These are phyloP conservation scores for Cylindrodendrum hubeiense DNA, from an alignment of 2,329 filamentous ascomycete species.

Conservation along the genomic window DNA sequence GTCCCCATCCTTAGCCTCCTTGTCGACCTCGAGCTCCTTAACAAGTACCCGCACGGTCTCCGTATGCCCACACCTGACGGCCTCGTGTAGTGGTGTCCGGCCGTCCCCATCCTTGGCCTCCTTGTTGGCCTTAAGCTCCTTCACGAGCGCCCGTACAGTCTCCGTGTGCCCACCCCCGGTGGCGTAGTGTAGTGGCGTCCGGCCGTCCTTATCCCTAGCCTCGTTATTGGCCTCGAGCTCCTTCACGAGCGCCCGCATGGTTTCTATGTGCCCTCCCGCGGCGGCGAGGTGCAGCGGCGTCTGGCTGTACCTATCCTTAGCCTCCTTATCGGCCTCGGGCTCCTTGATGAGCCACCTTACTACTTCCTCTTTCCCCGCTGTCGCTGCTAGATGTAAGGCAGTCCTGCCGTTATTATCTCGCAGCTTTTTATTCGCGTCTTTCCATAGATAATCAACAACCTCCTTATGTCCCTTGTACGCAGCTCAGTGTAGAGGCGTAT, in stretches of 20 bases:
- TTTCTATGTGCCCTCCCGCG: background rate
- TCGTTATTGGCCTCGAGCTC: background rate
- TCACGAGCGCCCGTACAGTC: background rate
- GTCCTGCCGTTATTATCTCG: slow-evolving; percentile 25
- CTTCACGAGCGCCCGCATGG: background rate
- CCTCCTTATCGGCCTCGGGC: background rate
- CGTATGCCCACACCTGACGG: background rate
- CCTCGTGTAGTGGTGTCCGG: background rate
- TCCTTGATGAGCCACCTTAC: background rate
- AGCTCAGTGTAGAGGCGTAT: slow-evolving; percentile 23
- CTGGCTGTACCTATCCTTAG: background rate
- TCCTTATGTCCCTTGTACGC: slow-evolving; percentile 12
- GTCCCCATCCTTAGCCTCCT: background rate
- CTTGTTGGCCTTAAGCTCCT: background rate
- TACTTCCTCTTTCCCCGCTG: background rate
- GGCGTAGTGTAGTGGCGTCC: background rate
- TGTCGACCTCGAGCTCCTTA: background rate
- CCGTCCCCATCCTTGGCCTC: background rate
- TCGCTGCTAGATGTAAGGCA: slow-evolving; percentile 24
- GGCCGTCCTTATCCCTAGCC: background rate
- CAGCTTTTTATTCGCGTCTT: slow-evolving; percentile 14
- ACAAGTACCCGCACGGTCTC: background rate
- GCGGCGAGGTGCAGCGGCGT: background rate
- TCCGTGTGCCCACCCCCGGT: background rate
- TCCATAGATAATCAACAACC: slow-evolving; percentile 13